Percentiles rank a stretch among this genome's conserved stretches.
These are phyloP conservation scores for Salmacisia buchloeana DNA, from an alignment of 1,284 basidiomycete species.

Conservation along the genomic window DNA sequence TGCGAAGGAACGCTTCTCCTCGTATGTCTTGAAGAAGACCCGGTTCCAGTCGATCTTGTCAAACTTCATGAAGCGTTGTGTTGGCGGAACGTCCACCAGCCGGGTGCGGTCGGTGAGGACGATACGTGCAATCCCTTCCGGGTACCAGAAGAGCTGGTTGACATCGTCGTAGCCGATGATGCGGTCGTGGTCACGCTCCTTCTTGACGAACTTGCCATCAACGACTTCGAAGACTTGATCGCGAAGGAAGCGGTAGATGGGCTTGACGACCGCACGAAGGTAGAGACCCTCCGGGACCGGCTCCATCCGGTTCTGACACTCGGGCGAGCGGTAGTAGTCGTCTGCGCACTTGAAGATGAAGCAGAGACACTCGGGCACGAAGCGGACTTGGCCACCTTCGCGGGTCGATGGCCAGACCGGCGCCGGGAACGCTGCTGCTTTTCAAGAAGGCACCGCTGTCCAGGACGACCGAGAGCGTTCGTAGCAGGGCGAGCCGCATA, in stretches of 20 bases:
- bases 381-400: constrained; percentile 97
- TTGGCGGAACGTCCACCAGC: constrained; percentile 54
- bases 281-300: constrained; percentile 93
- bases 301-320: constrained; percentile 89
- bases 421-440: too few relatives aligned
- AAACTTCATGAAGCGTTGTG: constrained; percentile 51
- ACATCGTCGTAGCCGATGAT: constrained; percentile 99
- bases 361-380: constrained; percentile 91
- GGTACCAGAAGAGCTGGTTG: constrained; percentile 99
- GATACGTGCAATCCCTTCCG: constrained; percentile 92
- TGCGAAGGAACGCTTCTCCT: constrained; percentile 49
- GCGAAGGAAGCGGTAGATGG: constrained; percentile 92
- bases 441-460: too few relatives aligned
- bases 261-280: constrained; percentile 82
- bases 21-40: constrained; percentile 51
- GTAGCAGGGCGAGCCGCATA: background rate
- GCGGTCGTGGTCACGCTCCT: constrained; percentile 86
- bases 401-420: too few relatives aligned
- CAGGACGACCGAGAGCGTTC: background rate
- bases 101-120: constrained; percentile 73
- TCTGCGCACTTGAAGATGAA: constrained; percentile 99
- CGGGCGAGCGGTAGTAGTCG: constrained; percentile 98
- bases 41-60: constrained; percentile 51
- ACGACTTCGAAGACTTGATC: constrained; percentile 97
- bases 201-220: constrained; percentile 84